phyloP scores from a whole-genome alignment of 106 monocot species.

The Acorus gramineus region DNA sequence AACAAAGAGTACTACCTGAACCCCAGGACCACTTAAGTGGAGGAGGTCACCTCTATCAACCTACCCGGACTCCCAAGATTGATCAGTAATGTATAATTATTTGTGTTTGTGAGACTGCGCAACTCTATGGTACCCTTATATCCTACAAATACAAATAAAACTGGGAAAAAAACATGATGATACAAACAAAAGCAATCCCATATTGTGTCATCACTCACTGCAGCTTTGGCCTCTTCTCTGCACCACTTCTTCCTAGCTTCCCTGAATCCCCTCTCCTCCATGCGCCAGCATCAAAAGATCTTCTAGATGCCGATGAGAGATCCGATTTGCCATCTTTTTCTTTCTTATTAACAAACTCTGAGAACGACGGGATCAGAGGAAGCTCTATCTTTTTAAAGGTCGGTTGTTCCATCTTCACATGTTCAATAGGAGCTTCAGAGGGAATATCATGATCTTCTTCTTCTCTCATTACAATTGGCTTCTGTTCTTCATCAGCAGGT shows the following conservation, averaged over 20 bases:
- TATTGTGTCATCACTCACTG: neutral
- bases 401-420: neutral
- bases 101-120: no score
- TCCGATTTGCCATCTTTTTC: constrained; percentile 6
- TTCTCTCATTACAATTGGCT: neutral
- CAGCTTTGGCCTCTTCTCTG: constrained; percentile 14
- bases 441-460: constrained; percentile 1
- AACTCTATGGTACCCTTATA: no score
- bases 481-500: neutral
- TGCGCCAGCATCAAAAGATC: neutral
- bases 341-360: constrained; percentile 43
- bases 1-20: no score
- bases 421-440: neutral
- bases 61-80: no score
- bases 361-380: constrained; percentile 55
- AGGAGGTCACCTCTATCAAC: no score
- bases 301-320: neutral
- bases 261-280: constrained; percentile 9
- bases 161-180: no score
- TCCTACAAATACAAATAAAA: no score
- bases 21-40: no score
- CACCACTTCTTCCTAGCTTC: neutral
- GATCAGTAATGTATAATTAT: no score
- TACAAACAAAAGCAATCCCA: no score
- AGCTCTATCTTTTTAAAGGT: constrained; percentile 28